A percentile compares a stretch with the other conserved stretches of the same genome.
Conservation (phyloP, 2,329 filamentous ascomycete genomes). For the Colletotrichum liaoningense region DNA sequence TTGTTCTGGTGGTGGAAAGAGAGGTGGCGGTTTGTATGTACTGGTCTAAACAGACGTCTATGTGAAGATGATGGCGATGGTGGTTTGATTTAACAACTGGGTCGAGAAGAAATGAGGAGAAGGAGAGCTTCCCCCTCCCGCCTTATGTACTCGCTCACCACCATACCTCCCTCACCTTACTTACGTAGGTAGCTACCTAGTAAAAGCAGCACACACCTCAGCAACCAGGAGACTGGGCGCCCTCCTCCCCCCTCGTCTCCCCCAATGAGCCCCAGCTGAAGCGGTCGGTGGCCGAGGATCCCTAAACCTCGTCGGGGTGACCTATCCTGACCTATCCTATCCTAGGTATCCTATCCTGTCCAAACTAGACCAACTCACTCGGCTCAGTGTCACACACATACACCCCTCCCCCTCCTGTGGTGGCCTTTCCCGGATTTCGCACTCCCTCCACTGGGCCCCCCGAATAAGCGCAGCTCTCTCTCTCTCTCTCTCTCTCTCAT, state of each 20-base stretch:
- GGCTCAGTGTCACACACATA: not conserved
- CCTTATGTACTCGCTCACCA: slow-evolving; percentile 28
- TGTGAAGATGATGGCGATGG: not conserved
- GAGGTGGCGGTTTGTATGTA: not conserved
- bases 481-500: slow-evolving; percentile 4
- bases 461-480: not conserved
- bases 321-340: not conserved
- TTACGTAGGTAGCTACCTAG: too few relatives aligned
- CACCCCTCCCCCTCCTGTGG: not conserved
- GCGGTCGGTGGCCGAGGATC: slow-evolving; percentile 23
- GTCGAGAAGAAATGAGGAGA: not conserved
- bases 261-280: slow-evolving; percentile 3
- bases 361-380: not conserved
- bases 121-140: not conserved
- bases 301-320: slow-evolving; percentile 12
- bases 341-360: not conserved
- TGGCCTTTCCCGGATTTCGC: not conserved
- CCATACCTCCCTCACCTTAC: not conserved
- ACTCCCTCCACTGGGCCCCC: not conserved
- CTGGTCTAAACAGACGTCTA: not conserved
- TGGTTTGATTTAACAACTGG: not conserved
- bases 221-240: not conserved
- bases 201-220: not conserved
- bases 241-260: not conserved
- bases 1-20: not conserved